Evolutionary conservation across 306 rosid species (phyloP), one percentile per base, ranked within the genome.

Genomic region (Mimosa bimucronata): DNA sequence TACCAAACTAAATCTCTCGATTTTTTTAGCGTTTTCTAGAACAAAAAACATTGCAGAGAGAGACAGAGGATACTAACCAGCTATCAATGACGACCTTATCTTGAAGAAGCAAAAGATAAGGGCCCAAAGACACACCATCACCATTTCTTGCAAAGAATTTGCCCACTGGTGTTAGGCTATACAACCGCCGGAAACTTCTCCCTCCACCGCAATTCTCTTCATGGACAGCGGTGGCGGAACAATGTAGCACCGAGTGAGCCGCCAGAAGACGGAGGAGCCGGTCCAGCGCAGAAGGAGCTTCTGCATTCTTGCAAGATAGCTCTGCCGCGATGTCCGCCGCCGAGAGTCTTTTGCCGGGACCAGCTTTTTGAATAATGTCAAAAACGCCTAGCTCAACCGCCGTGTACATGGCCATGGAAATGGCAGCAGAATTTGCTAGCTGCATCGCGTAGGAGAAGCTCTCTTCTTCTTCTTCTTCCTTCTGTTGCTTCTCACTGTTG

Each of bases 251-350:
- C n/a, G 85, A 83, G 82, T 89, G 81, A 29, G 70, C 37, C 0
- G 81, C 76, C 45, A 89, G 70, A 9, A 89, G 87, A 75, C 83
- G 21, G 38, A 87, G 86, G 3, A 89, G 76, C 25, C 88, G 83
- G 1, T 89, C 90, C 2, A 85, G 6, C 81, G 83, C 77, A 46
- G 55, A 5, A 0, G 89, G 77, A 3, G 89, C 83, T 2, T 83
- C 70, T 0, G 85, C 71, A 76, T 89, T 89, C 8, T 21, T 46
- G 31, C 85, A 38, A 15, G 80, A 21, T 65, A 87, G 48, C 44
- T 75, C 71, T 2, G 79, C 45, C n/a, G 84, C 82, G 38, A 89
- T 86, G 41, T 89, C 78, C 12, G 11, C 11, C 10, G 60, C 25
- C 1, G 11, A 19, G 58, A 19, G 25, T 3, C 25, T 19, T 52